Conservation (phyloP, 2,329 filamentous ascomycete genomes). For the Alternaria sp. region DNA sequence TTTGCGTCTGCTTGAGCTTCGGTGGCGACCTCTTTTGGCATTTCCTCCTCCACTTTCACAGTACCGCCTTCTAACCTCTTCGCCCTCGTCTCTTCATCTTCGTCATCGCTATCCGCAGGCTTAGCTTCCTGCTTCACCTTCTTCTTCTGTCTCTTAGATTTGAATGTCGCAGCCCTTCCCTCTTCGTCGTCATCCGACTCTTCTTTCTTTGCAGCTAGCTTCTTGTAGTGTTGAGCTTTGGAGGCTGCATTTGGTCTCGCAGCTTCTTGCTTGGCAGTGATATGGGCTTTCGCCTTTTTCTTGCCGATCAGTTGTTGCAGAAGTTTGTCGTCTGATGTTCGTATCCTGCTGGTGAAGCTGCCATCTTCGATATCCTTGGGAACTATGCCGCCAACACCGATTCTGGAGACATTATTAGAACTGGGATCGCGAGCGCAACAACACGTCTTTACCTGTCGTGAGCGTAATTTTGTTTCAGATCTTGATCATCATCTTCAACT, state of each 20-base stretch:
- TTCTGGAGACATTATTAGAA: constrained; percentile 27
- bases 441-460: constrained; percentile 58
- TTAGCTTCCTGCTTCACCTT: constrained; percentile 16
- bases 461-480: constrained; percentile 61
- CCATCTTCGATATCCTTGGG: constrained; percentile 48
- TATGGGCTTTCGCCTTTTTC: constrained; percentile 47
- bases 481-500: constrained; percentile 57
- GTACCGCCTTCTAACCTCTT: constrained; percentile 4
- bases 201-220: constrained; percentile 27
- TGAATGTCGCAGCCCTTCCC: constrained; percentile 43
- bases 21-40: background rate
- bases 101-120: constrained; percentile 13
- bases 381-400: constrained; percentile 48
- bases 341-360: constrained; percentile 43
- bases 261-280: constrained; percentile 32
- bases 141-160: constrained; percentile 37
- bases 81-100: constrained; percentile 16
- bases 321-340: constrained; percentile 52
- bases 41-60: background rate
- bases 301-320: constrained; percentile 52
- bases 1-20: constrained; percentile 2
- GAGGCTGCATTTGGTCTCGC: constrained; percentile 26
- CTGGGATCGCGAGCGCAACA: background rate
- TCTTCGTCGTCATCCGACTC: constrained; percentile 51
- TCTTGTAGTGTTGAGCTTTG: constrained; percentile 34